A percentile compares a stretch with the other conserved stretches of the same genome.
Conservation (phyloP, 768 basidiomycete genomes). For the Rhodotorula toruloides region DNA sequence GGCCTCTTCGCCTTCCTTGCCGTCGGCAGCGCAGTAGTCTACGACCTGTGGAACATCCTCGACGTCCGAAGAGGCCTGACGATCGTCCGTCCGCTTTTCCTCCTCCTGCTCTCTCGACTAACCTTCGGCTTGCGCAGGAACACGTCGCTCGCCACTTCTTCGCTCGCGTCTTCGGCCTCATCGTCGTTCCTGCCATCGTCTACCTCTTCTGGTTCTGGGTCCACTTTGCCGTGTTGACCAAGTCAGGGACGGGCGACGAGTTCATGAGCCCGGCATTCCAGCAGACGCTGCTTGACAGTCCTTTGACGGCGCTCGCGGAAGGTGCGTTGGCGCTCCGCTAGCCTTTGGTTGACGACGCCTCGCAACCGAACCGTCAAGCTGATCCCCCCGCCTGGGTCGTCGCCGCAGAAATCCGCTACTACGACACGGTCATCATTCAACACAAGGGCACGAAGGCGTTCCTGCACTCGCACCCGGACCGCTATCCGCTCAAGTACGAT, state of each 20-base stretch:
- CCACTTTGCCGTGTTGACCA: slow-evolving; percentile 79
- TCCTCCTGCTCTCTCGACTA: background rate
- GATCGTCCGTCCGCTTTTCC: slow-evolving; percentile 56
- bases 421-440: slow-evolving; percentile 74
- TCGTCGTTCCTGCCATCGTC: slow-evolving; percentile 77
- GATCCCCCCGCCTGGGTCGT: too few relatives aligned
- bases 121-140: slow-evolving; percentile 54
- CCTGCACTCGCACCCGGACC: slow-evolving; percentile 85
- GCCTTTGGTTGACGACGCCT: too few relatives aligned
- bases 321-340: slow-evolving; percentile 53
- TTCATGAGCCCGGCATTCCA: slow-evolving; percentile 99
- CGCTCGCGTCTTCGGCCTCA: slow-evolving; percentile 77
- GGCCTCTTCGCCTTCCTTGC: slow-evolving; percentile 83
- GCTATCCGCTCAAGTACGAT: slow-evolving; percentile 86
- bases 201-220: slow-evolving; percentile 95
- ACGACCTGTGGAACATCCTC: slow-evolving; percentile 91
- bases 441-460: slow-evolving; percentile 92
- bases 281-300: slow-evolving; percentile 86
- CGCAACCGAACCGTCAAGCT: too few relatives aligned
- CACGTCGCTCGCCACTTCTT: slow-evolving; percentile 83
- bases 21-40: slow-evolving; percentile 81
- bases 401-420: slow-evolving; percentile 78
- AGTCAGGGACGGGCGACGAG: slow-evolving; percentile 84
- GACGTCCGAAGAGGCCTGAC: slow-evolving; percentile 72
- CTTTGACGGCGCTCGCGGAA: slow-evolving; percentile 82